phyloP scores from a whole-genome alignment of 108 stramenopile species.

The Stephanodiscus triporus region DNA sequence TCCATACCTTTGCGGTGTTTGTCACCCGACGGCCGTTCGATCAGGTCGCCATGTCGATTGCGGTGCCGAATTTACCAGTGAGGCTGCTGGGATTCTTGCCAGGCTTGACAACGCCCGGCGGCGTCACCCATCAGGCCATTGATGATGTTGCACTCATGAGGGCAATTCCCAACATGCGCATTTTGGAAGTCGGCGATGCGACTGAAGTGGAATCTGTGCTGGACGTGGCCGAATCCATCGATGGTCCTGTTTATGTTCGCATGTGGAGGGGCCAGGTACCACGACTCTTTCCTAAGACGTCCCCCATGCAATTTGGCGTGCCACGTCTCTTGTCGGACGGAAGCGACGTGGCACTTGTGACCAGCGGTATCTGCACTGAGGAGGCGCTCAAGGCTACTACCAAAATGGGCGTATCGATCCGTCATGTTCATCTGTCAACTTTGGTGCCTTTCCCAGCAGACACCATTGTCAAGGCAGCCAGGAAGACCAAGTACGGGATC shows the following conservation, averaged over 20 bases:
- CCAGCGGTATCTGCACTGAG: slow-evolving; percentile 29
- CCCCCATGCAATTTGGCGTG: slow-evolving; percentile 24
- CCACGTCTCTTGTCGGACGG: slow-evolving; percentile 20
- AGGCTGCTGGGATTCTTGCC: slow-evolving; percentile 28
- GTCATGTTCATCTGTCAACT: slow-evolving; percentile 22
- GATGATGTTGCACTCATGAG: slow-evolving; percentile 27
- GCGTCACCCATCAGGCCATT: slow-evolving; percentile 41
- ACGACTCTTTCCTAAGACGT: slow-evolving; percentile 18
- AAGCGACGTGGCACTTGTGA: slow-evolving; percentile 21
- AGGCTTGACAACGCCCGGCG: slow-evolving; percentile 30
- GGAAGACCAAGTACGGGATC: slow-evolving; percentile 21
- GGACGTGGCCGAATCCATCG: slow-evolving; percentile 24
- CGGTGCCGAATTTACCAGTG: slow-evolving; percentile 27
- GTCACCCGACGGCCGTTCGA: slow-evolving; percentile 34
- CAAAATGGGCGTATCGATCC: slow-evolving; percentile 22
- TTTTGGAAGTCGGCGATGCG: slow-evolving; percentile 30
- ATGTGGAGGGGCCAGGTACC: slow-evolving; percentile 32
- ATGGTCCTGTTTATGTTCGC: slow-evolving; percentile 32
- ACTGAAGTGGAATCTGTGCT: slow-evolving; percentile 35
- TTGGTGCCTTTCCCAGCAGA: slow-evolving; percentile 22
- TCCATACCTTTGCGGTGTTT: slow-evolving; percentile 37
- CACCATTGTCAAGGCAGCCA: neutral
- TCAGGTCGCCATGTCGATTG: slow-evolving; percentile 34
- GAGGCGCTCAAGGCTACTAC: slow-evolving; percentile 19
- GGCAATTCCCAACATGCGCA: slow-evolving; percentile 27